Evolutionary conservation across 2,329 filamentous ascomycete species (phyloP), one percentile per base, ranked within the genome.

Genomic region (Rutstroemia sydowiana): DNA sequence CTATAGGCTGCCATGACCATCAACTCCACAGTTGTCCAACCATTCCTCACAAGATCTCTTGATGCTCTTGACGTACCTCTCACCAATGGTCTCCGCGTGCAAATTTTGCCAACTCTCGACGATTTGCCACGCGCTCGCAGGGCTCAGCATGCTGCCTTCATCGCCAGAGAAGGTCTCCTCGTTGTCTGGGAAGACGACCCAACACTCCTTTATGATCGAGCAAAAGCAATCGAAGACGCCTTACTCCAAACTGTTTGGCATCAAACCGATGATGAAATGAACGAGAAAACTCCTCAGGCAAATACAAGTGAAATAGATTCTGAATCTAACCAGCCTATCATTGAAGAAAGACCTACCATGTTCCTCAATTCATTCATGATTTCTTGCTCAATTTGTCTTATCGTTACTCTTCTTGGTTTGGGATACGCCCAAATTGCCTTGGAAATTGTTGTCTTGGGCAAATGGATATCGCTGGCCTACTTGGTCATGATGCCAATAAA

Each of bases 111-210:
- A 0, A 85, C 80, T 0, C 77, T 90, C 41, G 78, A 84, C 13
- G 85, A 89, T 61, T 74, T 90, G 5, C 75, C 81, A 0, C 75
- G 80, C 40, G 86, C 85, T 5, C 77, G 87, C 53, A 91, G 88
- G 66, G 81, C 88, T 66, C 87, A 92, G 64, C 90, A 86, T 59
- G 87, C 87, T 13, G 87, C 88, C 7, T 91, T 92, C 65, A 76
- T 92, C 40, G 82, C 84, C 2, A 79, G 78, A 0, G 82, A 87
- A 56, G 79, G 79, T 3, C 72, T 91, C 3, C 71, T 93, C 1
- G 73, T 92, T 1, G 86, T 92, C 1, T 93, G 88, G 88, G 87
- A 92, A 59, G 87, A 92, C 59, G 85, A 91, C 51, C 79, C 87
- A 1, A 73, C 84, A 52, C 82, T 88, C 61, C 72, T 92, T 14